Conservation (phyloP, 2,329 filamentous ascomycete species). For the Parastagonospora nodorum region DNA sequence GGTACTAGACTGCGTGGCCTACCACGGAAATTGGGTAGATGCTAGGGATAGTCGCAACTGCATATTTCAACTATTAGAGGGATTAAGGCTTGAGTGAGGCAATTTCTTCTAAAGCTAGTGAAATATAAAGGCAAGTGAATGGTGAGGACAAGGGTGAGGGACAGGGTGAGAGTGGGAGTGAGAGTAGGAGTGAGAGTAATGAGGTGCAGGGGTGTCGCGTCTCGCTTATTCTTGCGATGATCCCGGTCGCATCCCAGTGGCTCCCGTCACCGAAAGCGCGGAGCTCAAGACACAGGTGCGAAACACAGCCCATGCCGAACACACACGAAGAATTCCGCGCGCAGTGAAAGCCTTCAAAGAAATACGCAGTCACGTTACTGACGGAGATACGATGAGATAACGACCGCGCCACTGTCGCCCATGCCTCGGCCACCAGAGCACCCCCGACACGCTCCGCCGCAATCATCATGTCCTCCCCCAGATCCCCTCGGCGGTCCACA, state of each 20-base stretch:
- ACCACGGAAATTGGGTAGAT: too few species aligned
- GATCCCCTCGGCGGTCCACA: conserved; percentile 51
- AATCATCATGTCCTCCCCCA: conserved; percentile 47
- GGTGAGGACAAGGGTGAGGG: neutral
- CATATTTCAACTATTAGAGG: too few species aligned
- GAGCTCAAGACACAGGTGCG: neutral
- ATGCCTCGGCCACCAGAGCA: conserved; percentile 41
- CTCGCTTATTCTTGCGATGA: neutral
- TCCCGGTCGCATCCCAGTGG: neutral
- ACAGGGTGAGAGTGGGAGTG: neutral
- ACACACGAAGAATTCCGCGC: too few species aligned
- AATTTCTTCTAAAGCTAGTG: too few species aligned
- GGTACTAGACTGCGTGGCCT: too few species aligned
- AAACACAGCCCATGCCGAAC: neutral
- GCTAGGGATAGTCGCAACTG: too few species aligned
- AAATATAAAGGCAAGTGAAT: too few species aligned
- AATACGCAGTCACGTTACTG: too few species aligned
- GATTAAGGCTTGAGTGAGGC: too few species aligned
- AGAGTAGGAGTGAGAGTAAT: neutral
- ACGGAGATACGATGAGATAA: conserved; percentile 14
- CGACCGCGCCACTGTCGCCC: conserved; percentile 20
- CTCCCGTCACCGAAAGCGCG: neutral
- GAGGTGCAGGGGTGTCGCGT: neutral
- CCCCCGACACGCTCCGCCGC: conserved; percentile 35
- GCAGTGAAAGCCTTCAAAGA: too few species aligned